phyloP scores from a whole-genome alignment of 1,284 basidiomycete species.

The Singerocomus rubriflavus region DNA sequence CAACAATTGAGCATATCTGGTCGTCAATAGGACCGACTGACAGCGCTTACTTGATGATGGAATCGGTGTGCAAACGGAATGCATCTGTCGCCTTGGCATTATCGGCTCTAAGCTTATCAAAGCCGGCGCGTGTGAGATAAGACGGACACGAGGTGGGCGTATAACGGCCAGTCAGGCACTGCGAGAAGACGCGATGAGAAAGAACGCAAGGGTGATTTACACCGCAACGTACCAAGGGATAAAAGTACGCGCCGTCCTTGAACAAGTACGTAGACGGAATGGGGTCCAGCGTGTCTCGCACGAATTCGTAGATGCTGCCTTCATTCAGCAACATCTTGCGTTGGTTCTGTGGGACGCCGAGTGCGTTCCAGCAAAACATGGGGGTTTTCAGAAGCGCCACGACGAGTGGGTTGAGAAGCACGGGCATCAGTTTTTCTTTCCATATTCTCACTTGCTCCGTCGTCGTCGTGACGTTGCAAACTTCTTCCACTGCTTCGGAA shows the following conservation, averaged over 20 bases:
- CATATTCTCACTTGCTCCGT: conserved; percentile 69
- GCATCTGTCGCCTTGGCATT: conserved; percentile 51
- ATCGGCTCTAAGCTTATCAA: conserved; percentile 54
- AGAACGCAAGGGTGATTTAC: not conserved
- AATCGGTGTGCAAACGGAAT: conserved; percentile 78
- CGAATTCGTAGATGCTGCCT: conserved; percentile 56
- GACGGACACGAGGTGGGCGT: conserved; percentile 67
- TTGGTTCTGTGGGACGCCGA: conserved; percentile 79
- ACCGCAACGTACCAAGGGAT: conserved; percentile 48
- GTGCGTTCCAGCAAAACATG: conserved; percentile 79
- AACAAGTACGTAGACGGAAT: conserved; percentile 50
- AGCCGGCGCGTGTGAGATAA: conserved; percentile 70
- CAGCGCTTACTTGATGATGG: conserved; percentile 63
- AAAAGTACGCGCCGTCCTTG: conserved; percentile 66
- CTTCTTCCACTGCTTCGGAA: conserved; percentile 49
- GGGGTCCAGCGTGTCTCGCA: conserved; percentile 65
- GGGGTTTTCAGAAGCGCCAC: conserved; percentile 61
- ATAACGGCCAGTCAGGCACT: conserved; percentile 65
- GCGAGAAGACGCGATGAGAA: conserved; percentile 2
- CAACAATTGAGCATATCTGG: not conserved
- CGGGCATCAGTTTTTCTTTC: conserved; percentile 57
- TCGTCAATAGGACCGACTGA: not conserved
- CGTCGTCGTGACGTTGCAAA: conserved; percentile 57
- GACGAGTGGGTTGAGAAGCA: conserved; percentile 66
- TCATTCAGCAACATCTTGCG: conserved; percentile 67